A percentile compares a stretch with the other conserved stretches of the same genome.
Evolutionary conservation across 208 protist species (phyloP).

Genomic region (Wallacemonas sp.): DNA sequence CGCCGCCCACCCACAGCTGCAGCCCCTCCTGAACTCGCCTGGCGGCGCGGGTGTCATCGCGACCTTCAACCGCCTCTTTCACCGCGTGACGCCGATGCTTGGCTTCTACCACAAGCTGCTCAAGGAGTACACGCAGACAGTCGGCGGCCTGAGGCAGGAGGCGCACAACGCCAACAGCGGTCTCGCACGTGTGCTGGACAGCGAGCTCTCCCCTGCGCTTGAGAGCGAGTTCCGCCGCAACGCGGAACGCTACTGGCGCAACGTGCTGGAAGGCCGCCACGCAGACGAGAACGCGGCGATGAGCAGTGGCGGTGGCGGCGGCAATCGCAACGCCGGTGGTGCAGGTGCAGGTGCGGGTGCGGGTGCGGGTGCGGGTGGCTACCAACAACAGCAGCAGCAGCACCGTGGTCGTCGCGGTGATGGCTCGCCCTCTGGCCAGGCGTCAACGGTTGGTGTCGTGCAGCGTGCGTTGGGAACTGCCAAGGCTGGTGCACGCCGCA

Average conservation of each 20-base stretch:
- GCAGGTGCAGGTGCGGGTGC: background rate
- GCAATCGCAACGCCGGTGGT: constrained; percentile 2
- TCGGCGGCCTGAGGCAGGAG: constrained; percentile 35
- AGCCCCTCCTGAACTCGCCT: constrained; percentile 42
- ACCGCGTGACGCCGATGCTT: constrained; percentile 79
- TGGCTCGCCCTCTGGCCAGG: background rate
- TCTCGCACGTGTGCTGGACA: constrained; percentile 53
- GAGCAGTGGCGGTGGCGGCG: constrained; percentile 13
- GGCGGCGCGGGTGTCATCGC: constrained; percentile 40
- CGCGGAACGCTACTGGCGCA: constrained; percentile 87
- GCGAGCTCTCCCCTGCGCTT: constrained; percentile 58
- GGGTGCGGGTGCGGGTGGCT: no score
- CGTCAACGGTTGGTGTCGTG: constrained; percentile 7
- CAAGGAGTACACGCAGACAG: constrained; percentile 37
- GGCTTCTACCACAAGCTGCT: constrained; percentile 63
- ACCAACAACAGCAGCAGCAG: constrained; percentile 19
- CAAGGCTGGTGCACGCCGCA: background rate
- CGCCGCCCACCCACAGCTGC: constrained; percentile 42
- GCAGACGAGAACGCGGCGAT: constrained; percentile 35
- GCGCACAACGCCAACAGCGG: constrained; percentile 48
- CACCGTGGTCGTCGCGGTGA: constrained; percentile 16
- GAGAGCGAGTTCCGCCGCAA: constrained; percentile 86
- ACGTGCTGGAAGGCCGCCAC: constrained; percentile 70
- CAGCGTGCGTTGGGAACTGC: constrained; percentile 2
- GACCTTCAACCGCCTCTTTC: constrained; percentile 81